Conservation (phyloP, 2,329 filamentous ascomycete genomes). For the Fusarium guadeloupense region DNA sequence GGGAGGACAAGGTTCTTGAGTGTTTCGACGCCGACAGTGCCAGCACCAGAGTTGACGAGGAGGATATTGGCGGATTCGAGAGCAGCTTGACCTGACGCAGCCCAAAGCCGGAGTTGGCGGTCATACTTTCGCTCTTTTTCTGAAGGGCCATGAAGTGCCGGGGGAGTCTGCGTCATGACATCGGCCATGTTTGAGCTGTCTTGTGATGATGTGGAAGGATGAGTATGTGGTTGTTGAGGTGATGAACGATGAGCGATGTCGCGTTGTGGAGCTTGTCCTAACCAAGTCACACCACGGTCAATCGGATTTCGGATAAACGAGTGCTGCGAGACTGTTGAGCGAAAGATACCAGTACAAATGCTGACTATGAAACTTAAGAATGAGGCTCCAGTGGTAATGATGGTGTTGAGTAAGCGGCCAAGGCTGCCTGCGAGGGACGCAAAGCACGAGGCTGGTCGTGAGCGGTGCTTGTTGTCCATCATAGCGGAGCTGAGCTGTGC, state of each 20-base stretch:
- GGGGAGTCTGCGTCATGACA: conserved; percentile 45
- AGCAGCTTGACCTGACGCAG: conserved; percentile 87
- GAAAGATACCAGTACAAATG: conserved; percentile 7
- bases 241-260: conserved; percentile 4
- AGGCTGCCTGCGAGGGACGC: conserved; percentile 2
- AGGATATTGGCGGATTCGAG: conserved; percentile 93
- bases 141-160: conserved; percentile 59
- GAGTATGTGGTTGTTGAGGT: conserved; percentile 3
- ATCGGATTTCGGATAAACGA: conserved; percentile 17
- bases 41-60: conserved; percentile 86
- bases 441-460: neutral
- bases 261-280: neutral
- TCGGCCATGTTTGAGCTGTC: conserved; percentile 42
- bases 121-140: conserved; percentile 85
- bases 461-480: neutral
- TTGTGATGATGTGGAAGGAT: neutral
- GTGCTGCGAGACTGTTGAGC: neutral
- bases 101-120: conserved; percentile 94
- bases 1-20: conserved; percentile 98
- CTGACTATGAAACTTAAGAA: neutral
- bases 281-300: neutral
- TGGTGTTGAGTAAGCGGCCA: conserved; percentile 10
- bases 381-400: conserved; percentile 8
- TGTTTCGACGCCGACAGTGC: conserved; percentile 87
- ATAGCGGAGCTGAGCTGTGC: neutral